Conservation (phyloP, 2,329 filamentous ascomycete genomes). For the Neurospora crassa region DNA sequence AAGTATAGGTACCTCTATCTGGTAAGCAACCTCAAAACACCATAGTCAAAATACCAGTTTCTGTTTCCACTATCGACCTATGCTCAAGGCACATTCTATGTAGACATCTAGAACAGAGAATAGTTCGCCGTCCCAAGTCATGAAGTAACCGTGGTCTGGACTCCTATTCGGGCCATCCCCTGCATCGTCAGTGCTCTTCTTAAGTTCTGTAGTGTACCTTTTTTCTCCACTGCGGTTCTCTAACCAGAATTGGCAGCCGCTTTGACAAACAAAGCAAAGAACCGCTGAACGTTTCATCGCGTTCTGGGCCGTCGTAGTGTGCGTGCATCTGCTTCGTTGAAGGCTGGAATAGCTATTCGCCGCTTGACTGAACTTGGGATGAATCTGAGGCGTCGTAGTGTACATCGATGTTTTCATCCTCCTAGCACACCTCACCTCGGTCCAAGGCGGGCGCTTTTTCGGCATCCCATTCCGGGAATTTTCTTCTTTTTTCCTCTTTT, state of each 20-base stretch:
- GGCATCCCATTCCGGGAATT: not conserved
- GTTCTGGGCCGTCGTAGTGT: not conserved
- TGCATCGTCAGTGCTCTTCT: not conserved
- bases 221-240: not conserved
- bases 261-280: not conserved
- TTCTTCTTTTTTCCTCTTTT: not conserved
- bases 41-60: not conserved
- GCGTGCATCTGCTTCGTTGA: not conserved
- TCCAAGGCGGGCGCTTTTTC: not conserved
- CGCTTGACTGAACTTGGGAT: not conserved
- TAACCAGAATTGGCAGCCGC: not conserved
- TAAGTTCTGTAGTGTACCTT: no score
- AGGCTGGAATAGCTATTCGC: not conserved
- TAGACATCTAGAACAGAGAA: not conserved
- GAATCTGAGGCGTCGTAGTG: not conserved
- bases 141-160: not conserved
- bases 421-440: not conserved
- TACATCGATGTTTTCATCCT: not conserved
- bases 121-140: not conserved
- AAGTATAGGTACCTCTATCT: no score
- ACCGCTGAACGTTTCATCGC: not conserved
- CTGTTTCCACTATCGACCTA: not conserved
- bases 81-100: not conserved
- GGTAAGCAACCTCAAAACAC: not conserved
- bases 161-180: not conserved